Conservation (phyloP, 345 rosid species). For the Sonneratia alba region DNA sequence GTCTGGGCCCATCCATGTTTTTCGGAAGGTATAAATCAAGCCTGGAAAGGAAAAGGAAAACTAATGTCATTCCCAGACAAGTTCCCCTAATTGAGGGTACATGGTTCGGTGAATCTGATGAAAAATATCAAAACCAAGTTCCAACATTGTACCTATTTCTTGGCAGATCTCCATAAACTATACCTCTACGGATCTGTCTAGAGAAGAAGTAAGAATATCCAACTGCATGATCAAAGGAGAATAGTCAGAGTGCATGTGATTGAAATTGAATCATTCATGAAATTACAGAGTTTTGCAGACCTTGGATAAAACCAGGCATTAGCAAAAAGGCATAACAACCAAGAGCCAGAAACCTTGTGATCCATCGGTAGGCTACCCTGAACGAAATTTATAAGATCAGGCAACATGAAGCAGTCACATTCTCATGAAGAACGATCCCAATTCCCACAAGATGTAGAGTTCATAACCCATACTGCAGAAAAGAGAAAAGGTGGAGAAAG, state of each 20-base stretch:
- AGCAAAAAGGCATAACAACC: constrained; percentile 75
- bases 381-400: constrained; percentile 37
- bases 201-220: constrained; percentile 90
- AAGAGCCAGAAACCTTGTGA: constrained; percentile 80
- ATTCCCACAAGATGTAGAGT: background rate
- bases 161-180: constrained; percentile 86
- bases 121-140: background rate
- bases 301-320: constrained; percentile 94
- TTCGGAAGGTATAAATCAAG: constrained; percentile 90
- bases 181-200: constrained; percentile 56
- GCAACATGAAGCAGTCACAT: constrained; percentile 12
- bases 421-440: constrained; percentile 6
- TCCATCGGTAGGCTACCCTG: constrained; percentile 99
- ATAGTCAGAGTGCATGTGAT: constrained; percentile 12
- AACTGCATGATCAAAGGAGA: constrained; percentile 47
- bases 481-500: background rate
- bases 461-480: background rate
- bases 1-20: constrained; percentile 57
- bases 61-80: background rate
- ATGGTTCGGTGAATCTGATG: background rate
- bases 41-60: constrained; percentile 27
- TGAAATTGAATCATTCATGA: background rate
- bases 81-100: background rate
- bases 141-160: constrained; percentile 62
- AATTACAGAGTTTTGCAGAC: constrained; percentile 22